Conservation (phyloP, 495 filamentous ascomycete genomes). For the Tuber borchii region DNA sequence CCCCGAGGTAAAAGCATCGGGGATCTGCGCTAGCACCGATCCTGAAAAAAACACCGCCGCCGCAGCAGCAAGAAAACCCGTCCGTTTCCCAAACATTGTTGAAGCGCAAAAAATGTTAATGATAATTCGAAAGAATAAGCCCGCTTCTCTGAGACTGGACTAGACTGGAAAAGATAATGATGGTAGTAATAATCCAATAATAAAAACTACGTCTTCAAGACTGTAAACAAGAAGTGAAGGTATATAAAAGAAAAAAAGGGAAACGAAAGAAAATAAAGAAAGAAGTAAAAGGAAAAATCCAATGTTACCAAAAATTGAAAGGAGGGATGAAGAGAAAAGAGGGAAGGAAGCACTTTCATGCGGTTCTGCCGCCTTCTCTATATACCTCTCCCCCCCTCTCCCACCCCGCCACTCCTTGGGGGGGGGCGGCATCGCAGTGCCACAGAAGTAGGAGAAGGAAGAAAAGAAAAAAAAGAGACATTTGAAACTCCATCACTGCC, state of each 20-base stretch:
- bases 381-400: not conserved
- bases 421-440: not conserved
- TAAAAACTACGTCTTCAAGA: conserved; percentile 28
- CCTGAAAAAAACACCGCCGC: conserved; percentile 22
- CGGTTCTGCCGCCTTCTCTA: conserved; percentile 11
- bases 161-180: conserved; percentile 15
- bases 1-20: conserved; percentile 22
- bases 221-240: conserved; percentile 20
- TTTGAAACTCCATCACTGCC: conserved; percentile 4
- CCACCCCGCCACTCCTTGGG: not conserved
- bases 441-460: not conserved
- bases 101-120: conserved; percentile 8
- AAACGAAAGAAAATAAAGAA: conserved; percentile 20
- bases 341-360: conserved; percentile 8
- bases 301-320: conserved; percentile 3
- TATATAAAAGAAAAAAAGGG: conserved; percentile 8
- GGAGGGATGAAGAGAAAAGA: conserved; percentile 15
- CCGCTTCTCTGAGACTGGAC: conserved; percentile 15
- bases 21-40: conserved; percentile 26
- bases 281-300: conserved; percentile 13
- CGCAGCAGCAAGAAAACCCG: conserved; percentile 14
- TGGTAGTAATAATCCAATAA: conserved; percentile 13
- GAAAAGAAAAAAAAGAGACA: not conserved
- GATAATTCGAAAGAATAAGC: conserved; percentile 11
- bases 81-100: conserved; percentile 25